Conservation (phyloP, 768 basidiomycete species). For the Lyophyllum semitale region DNA sequence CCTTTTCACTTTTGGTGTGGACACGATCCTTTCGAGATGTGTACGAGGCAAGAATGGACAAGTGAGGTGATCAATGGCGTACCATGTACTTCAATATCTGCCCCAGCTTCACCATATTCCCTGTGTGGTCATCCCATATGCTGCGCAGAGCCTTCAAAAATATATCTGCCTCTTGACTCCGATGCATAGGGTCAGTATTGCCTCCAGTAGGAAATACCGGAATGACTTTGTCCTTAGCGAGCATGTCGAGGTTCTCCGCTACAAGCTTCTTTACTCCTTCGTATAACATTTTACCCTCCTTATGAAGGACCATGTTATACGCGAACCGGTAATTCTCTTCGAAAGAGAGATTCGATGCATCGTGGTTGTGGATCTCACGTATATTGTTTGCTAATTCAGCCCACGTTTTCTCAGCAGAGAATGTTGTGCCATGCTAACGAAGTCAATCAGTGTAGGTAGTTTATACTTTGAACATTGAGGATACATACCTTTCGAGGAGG, state of each 20-base stretch:
- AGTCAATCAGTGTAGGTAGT: not conserved
- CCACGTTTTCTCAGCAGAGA: conserved; percentile 87
- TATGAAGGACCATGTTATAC: conserved; percentile 24
- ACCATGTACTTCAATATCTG: conserved; percentile 98
- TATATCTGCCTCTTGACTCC: conserved; percentile 81
- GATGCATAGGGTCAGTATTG: conserved; percentile 67
- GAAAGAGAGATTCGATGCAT: conserved; percentile 84
- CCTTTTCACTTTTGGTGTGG: conserved; percentile 70
- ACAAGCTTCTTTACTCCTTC: conserved; percentile 81
- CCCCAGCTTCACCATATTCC: conserved; percentile 84
- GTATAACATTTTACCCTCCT: conserved; percentile 64
- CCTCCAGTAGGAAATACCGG: conserved; percentile 82
- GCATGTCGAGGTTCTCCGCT: conserved; percentile 76
- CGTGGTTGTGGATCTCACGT: conserved; percentile 92
- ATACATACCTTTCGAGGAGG: conserved; percentile 45
- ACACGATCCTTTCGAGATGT: conserved; percentile 80
- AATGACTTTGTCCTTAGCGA: conserved; percentile 75
- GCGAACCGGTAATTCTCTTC: conserved; percentile 34
- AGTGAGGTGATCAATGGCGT: conserved; percentile 21
- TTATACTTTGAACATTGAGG: not conserved
- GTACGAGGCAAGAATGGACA: not conserved
- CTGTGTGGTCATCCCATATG: conserved; percentile 93
- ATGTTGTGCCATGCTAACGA: conserved; percentile 67
- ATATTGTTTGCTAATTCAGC: conserved; percentile 80
- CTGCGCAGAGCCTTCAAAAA: conserved; percentile 80